phyloP scores from a whole-genome alignment of 2,329 filamentous ascomycete genomes.

The Parastagonospora avenae region DNA sequence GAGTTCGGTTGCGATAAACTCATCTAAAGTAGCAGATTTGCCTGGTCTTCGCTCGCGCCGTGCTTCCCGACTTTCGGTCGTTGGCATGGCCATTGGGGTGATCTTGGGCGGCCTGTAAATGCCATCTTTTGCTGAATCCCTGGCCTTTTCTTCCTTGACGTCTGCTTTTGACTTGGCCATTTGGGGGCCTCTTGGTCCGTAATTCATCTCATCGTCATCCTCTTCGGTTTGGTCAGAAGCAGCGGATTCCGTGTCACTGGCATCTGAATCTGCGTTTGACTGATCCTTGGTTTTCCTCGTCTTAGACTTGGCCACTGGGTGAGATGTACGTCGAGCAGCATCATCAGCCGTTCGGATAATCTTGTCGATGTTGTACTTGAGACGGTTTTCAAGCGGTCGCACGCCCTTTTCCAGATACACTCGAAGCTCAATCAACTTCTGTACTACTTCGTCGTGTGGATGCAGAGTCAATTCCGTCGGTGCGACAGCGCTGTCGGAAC shows the following conservation, averaged over 20 bases:
- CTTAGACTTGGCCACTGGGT: slow-evolving; percentile 21
- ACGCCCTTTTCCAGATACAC: slow-evolving; percentile 93
- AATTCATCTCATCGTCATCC: slow-evolving; percentile 64
- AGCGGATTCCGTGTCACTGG: slow-evolving; percentile 42
- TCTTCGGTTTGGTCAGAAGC: slow-evolving; percentile 35
- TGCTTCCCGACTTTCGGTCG: slow-evolving; percentile 64
- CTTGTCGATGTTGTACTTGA: slow-evolving; percentile 96
- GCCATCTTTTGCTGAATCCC: slow-evolving; percentile 59
- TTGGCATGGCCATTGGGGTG: slow-evolving; percentile 82
- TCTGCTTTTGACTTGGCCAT: slow-evolving; percentile 40
- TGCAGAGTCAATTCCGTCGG: slow-evolving; percentile 47
- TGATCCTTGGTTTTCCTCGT: slow-evolving; percentile 42
- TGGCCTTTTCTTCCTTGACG: slow-evolving; percentile 20
- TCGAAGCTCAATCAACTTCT: slow-evolving; percentile 88
- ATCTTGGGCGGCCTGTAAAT: slow-evolving; percentile 90
- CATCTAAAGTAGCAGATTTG: slow-evolving; percentile 86
- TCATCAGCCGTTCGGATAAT: slow-evolving; percentile 87
- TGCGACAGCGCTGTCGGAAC: slow-evolving; percentile 28
- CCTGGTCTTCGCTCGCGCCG: slow-evolving; percentile 66
- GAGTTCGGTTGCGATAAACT: slow-evolving; percentile 86
- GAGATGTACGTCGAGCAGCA: slow-evolving; percentile 47
- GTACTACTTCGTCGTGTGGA: slow-evolving; percentile 71
- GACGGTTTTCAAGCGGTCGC: slow-evolving; percentile 82
- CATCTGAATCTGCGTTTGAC: slow-evolving; percentile 49
- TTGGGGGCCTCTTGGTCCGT: slow-evolving; percentile 64